phyloP scores from a whole-genome alignment of 2,329 filamentous ascomycete genomes.

The Penicillium hesseltinei region DNA sequence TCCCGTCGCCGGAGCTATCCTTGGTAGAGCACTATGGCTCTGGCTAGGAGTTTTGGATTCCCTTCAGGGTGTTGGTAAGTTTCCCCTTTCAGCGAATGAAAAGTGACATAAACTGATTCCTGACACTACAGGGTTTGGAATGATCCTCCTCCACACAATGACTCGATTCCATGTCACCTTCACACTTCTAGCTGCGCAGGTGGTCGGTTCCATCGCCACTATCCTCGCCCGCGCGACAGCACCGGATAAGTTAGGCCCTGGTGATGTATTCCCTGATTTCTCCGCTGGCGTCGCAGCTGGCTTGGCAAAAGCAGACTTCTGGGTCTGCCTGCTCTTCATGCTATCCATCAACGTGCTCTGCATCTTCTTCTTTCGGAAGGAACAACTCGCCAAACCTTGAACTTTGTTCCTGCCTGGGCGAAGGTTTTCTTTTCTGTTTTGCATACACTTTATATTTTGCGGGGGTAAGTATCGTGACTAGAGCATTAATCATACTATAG shows the following conservation, averaged over 20 bases:
- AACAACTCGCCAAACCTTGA: conserved; percentile 45
- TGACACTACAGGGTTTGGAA: conserved; percentile 53
- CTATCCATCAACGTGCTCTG: conserved; percentile 56
- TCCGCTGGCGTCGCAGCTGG: conserved; percentile 48
- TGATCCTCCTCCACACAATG: conserved; percentile 64
- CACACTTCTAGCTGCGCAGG: conserved; percentile 59
- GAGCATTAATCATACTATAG: not conserved
- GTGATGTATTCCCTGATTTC: conserved; percentile 59
- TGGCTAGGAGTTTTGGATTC: conserved; percentile 66
- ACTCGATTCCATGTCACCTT: conserved; percentile 64
- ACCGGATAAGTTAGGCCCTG: conserved; percentile 60
- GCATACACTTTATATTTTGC: not conserved
- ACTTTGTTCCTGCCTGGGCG: not conserved
- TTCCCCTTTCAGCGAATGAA: not conserved
- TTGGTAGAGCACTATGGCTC: conserved; percentile 60
- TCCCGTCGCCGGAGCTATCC: conserved; percentile 53
- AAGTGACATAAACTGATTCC: not conserved
- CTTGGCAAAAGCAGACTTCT: conserved; percentile 20
- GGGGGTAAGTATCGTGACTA: not conserved
- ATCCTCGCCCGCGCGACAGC: conserved; percentile 61
- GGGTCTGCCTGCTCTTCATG: conserved; percentile 48
- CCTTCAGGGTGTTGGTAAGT: conserved; percentile 57
- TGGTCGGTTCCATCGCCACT: conserved; percentile 61
- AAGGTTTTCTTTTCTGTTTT: not conserved
- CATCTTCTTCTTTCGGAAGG: conserved; percentile 46